Base-by-base conservation (phyloP, 768 basidiomycete species). In the Lentinula sp. region DNA sequence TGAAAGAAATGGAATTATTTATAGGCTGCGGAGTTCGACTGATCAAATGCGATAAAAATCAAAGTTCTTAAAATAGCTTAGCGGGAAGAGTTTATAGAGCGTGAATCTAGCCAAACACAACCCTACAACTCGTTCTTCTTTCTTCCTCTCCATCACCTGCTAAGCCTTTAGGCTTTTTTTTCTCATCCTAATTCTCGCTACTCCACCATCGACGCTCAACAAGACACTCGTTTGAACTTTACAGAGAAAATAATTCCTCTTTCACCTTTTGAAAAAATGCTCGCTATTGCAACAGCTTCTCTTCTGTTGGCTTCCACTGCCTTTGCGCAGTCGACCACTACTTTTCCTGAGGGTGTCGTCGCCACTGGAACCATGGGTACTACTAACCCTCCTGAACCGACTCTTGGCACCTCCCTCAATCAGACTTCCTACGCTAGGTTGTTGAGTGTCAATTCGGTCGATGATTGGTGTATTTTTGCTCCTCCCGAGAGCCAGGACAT, bases 391-490 rank as follows among this genome's bases (percentile, higher is more conserved):
- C 76, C 77, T 10, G 59, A 68, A 51, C 69, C 78, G 2, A 79
- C 76, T 0, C 63, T 74, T 55, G 73, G 73, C 5, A 78, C 77
- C 11, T 21, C 69, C 0, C 74, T 80, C 40, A 76, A 80, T 70
- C 78, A 80, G 63, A 75, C 66, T 0, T 78, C 76, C 23, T 67
- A 71, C 63, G 70, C 77, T 1, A 70, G 78, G 10, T 68, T 80
- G 15, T 61, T 80, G 10, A 73, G 72, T 40, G 62, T 75, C 15
- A 78, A 79, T 65, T 73, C 76, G 10, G 65, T 80, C 43, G 77
- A 80, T 63, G 49, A 80, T 61, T 80, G 75, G 63, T 78, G 78
- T 60, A 59, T 80, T 5, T 80, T 78, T 54, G 78, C 75, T 0
- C 78, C 78, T 16, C 77, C 78, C 1, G 59, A 61, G 11, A 39